Evolutionary conservation across 345 rosid genomes (phyloP).

Genomic region (Citrus reticulata): DNA sequence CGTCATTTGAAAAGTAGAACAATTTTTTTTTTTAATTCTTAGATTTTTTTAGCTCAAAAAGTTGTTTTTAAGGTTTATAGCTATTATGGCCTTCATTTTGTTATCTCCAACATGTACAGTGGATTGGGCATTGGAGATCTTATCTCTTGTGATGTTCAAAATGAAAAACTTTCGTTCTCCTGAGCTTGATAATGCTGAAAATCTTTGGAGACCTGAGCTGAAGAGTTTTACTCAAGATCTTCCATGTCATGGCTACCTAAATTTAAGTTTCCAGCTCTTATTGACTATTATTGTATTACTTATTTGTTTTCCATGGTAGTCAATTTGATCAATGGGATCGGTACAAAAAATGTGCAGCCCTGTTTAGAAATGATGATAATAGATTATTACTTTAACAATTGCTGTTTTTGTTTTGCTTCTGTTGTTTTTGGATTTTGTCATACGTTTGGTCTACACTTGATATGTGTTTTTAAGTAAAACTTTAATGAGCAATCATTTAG

Average conservation of each 20-base stretch:
- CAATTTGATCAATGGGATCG: not conserved
- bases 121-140: conserved; percentile 2
- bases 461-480: not conserved
- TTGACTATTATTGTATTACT: not conserved
- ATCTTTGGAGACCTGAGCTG: conserved; percentile 46
- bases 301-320: not conserved
- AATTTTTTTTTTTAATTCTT: too few relatives aligned
- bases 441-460: not conserved
- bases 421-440: not conserved
- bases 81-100: not conserved
- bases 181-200: conserved; percentile 40
- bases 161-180: conserved; percentile 48
- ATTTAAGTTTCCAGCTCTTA: not conserved
- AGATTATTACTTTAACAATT: not conserved
- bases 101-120: not conserved
- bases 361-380: not conserved
- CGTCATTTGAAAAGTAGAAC: too few relatives aligned
- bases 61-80: not conserved
- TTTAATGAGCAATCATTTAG: not conserved
- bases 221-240: conserved; percentile 24
- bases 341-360: not conserved
- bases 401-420: not conserved
- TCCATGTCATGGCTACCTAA: not conserved
- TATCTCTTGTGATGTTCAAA: conserved; percentile 34
- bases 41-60: too few relatives aligned